Base-by-base conservation (phyloP, 441 rosid species). In the Bocquillonia castaneifolia region DNA sequence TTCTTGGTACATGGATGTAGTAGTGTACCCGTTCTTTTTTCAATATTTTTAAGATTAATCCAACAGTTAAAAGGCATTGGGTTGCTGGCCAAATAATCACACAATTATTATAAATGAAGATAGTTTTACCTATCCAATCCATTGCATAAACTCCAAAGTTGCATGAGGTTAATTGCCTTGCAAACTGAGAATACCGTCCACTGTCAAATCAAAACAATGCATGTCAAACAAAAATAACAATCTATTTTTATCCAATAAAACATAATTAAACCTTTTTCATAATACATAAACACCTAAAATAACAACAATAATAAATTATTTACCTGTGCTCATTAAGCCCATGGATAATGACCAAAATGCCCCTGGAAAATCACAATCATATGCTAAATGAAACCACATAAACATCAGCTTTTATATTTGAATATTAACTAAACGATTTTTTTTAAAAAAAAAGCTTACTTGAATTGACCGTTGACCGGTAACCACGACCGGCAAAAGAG, bases 301-400 rank as follows among this genome's bases (percentile, higher is more conserved):
- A 12, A 59, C 25, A 32, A 25, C 64, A 60, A 9, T 10, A 22
- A 25, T 8, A 17, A 14, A 56, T 71, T 61, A 18, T n/a, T 75
- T 84, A 93, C 98, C 96, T 82, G 81, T 93, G 97, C 80, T 93
- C 98, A 68, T 93, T 93, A 50, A 93, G 81, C 64, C 98, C 98
- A 28, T 93, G 98, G 28, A 93, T 84, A 29, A 93, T 86, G 63
- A 91, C 74, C 83, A 93, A 76, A 67, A 93, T 91, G 22, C 92
- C 97, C 86, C 98, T 93, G 88, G 50, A 76, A 74, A 4, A 36
- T 36, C 9, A 36, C 40, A 36, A 36, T 36, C 4, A 36, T 3
- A 36, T 3, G 40, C 40, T 3, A 36, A 36, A 36, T 36, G 47
- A 5, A 42, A 42, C 2, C 47, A 14, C 13, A 42, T 2, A 42